Conservation (phyloP, 139 green algal genomes). For the Picochlorum costavermella region DNA sequence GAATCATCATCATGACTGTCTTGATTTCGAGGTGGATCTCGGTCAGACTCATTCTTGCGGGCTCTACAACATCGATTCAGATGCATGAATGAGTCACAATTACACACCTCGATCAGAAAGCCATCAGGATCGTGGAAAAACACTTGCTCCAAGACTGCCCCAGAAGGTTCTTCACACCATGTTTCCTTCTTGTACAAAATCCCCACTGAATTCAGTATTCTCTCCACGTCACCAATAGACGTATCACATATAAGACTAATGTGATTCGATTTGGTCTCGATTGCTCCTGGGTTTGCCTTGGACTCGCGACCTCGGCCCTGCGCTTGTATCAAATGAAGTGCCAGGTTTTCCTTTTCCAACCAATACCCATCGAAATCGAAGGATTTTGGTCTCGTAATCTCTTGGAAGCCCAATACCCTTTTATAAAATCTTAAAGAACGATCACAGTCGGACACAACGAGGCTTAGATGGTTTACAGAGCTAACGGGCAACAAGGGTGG, state of each 20-base stretch:
- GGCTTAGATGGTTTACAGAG: slow-evolving; percentile 3
- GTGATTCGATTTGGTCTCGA: slow-evolving; percentile 60
- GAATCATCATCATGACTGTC: no score
- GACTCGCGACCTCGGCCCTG: slow-evolving; percentile 5
- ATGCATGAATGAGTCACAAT: slow-evolving; percentile 38
- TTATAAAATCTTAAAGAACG: slow-evolving; percentile 10
- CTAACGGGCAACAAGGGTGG: not conserved
- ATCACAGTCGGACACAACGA: not conserved
- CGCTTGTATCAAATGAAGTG: slow-evolving; percentile 62
- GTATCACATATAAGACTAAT: slow-evolving; percentile 54
- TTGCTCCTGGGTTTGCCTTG: slow-evolving; percentile 8
- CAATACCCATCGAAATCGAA: slow-evolving; percentile 9
- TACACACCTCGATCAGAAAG: slow-evolving; percentile 64
- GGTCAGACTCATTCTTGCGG: no score
- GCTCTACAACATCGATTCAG: no score
- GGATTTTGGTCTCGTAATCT: not conserved
- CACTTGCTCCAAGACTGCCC: slow-evolving; percentile 31
- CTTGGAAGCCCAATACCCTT: slow-evolving; percentile 4
- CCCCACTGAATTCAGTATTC: not conserved
- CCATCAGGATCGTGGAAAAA: slow-evolving; percentile 70
- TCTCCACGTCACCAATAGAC: slow-evolving; percentile 5
- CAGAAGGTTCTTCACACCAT: slow-evolving; percentile 7
- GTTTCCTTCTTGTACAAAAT: slow-evolving; percentile 19
- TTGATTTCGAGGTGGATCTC: no score
- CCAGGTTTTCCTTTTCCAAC: slow-evolving; percentile 39